A percentile compares a stretch with the other conserved stretches of the same genome.
phyloP scores from a whole-genome alignment of 345 rosid genomes.

The Bruguiera gymnorhiza region DNA sequence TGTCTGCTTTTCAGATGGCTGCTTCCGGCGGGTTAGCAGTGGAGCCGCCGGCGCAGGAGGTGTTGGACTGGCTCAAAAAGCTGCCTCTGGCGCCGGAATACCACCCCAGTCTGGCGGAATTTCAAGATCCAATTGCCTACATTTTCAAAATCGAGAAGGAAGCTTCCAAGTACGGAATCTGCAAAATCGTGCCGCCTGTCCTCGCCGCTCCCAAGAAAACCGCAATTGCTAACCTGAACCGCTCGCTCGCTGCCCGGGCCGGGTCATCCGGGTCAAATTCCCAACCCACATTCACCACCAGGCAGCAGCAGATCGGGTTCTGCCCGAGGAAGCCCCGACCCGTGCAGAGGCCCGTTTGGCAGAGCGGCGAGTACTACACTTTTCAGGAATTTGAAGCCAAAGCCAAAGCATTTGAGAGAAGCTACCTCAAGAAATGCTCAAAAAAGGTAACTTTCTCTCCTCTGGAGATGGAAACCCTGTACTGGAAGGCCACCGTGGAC shows the following conservation, averaged over 20 bases:
- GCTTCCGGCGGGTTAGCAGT: constrained; percentile 34
- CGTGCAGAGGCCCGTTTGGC: constrained; percentile 89
- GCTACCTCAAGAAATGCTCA: constrained; percentile 54
- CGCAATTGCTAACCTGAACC: constrained; percentile 66
- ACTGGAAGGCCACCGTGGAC: constrained; percentile 91
- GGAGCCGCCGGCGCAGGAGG: constrained; percentile 47
- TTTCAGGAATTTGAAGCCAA: constrained; percentile 84
- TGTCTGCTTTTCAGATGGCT: constrained; percentile 33
- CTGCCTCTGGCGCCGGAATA: constrained; percentile 92
- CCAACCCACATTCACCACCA: constrained; percentile 87
- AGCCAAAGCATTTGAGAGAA: constrained; percentile 72
- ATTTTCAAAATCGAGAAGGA: constrained; percentile 94
- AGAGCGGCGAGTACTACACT: constrained; percentile 88
- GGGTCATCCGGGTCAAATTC: constrained; percentile 35
- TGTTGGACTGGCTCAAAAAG: constrained; percentile 82
- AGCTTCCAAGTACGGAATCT: constrained; percentile 90
- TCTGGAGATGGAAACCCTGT: constrained; percentile 78
- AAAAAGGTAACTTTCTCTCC: constrained; percentile 64
- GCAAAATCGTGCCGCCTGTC: constrained; percentile 93
- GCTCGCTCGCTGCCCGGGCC: constrained; percentile 64
- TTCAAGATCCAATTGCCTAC: constrained; percentile 99
- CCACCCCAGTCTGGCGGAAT: constrained; percentile 76
- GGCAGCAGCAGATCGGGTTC: constrained; percentile 99
- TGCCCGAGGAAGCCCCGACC: constrained; percentile 91
- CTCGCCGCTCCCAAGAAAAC: constrained; percentile 65